These are phyloP conservation scores for Suillus brevipes DNA, from an alignment of 768 basidiomycete species.

Conservation along the genomic window DNA sequence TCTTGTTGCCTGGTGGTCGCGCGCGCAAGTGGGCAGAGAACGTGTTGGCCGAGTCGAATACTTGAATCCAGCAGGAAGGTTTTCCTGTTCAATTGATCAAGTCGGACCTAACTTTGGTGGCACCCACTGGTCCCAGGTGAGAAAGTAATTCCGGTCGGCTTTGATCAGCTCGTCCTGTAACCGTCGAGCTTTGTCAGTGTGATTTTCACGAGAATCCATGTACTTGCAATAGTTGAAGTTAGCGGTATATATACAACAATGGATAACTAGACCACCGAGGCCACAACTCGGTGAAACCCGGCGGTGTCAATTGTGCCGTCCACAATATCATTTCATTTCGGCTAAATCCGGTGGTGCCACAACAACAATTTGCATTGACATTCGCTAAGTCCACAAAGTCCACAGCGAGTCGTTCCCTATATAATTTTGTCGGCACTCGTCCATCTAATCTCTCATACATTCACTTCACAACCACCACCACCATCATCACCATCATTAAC, in stretches of 20 bases:
- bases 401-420: neutral
- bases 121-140: neutral
- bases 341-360: neutral
- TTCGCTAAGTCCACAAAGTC: neutral
- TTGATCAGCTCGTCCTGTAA: neutral
- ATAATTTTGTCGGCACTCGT: neutral
- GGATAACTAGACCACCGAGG: too few species aligned
- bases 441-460: too few species aligned
- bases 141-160: neutral
- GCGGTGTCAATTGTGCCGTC: too few species aligned
- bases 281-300: too few species aligned
- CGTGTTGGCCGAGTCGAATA: too few species aligned
- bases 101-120: neutral
- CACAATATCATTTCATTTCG: neutral
- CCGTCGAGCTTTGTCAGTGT: neutral
- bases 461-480: too few species aligned
- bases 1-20: too few species aligned
- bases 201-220: neutral
- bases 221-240: too few species aligned
- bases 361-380: neutral
- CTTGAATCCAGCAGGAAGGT: too few species aligned
- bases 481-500: too few species aligned
- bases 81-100: neutral
- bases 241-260: too few species aligned
- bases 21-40: too few species aligned